A percentile compares a stretch with the other conserved stretches of the same genome.
Evolutionary conservation across 2,329 filamentous ascomycete species (phyloP).

Genomic region (Phialemoniopsis sp.): DNA sequence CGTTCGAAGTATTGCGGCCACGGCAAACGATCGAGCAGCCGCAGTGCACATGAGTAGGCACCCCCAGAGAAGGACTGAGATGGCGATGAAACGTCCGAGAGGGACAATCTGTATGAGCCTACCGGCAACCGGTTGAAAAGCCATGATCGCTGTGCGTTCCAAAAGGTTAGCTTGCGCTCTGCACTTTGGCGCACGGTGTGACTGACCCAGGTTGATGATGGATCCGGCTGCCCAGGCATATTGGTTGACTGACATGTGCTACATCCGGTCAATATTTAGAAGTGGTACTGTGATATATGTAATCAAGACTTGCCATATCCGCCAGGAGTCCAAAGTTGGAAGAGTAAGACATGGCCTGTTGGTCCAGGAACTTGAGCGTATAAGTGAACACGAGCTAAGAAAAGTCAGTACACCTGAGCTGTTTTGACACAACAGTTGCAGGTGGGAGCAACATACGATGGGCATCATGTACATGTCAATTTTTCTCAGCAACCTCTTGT

Average conservation of each 20-base stretch:
- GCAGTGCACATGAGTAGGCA: conserved; percentile 19
- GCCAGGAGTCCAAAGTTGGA: conserved; percentile 13
- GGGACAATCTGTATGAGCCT: conserved; percentile 29
- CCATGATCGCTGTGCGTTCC: conserved; percentile 5
- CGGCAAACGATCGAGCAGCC: conserved; percentile 23
- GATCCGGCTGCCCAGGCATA: conserved; percentile 7
- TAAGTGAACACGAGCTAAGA: too few species aligned
- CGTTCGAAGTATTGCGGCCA: conserved; percentile 28
- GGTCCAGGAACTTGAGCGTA: conserved; percentile 18
- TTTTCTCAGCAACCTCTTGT: conserved; percentile 16
- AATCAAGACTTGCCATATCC: conserved; percentile 9
- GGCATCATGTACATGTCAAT: conserved; percentile 16
- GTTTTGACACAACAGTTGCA: conserved; percentile 1
- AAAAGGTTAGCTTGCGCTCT: too few species aligned
- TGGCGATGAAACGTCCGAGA: conserved; percentile 33
- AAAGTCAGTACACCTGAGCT: too few species aligned
- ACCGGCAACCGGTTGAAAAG: too few species aligned
- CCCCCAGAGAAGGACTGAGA: conserved; percentile 39
- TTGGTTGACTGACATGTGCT: conserved; percentile 5
- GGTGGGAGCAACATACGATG: conserved; percentile 8
- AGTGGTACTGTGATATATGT: background rate
- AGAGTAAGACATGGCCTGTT: conserved; percentile 15
- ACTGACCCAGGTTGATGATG: conserved; percentile 3
- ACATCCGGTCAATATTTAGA: background rate
- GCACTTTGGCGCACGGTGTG: too few species aligned